Evolutionary conservation across 179 eudicot genomes (phyloP).

Genomic region (Beta corolliflora): DNA sequence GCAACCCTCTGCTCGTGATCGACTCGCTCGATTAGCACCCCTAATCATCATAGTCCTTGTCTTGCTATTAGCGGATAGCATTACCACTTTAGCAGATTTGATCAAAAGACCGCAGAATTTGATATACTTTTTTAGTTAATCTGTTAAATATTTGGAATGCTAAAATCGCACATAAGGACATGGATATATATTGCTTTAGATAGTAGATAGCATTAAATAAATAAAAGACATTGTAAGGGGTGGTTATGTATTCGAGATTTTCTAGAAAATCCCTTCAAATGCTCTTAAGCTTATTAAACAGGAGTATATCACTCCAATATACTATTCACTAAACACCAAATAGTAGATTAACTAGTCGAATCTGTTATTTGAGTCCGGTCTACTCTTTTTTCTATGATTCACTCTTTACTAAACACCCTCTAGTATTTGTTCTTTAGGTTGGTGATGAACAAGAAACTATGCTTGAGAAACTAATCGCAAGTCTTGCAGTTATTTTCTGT

Average conservation of each 20-base stretch:
- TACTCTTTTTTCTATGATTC: background rate
- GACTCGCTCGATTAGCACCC: too few species aligned
- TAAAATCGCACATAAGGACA: background rate
- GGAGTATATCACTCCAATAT: background rate
- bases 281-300: background rate
- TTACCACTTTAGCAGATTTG: background rate
- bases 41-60: background rate
- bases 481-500: background rate
- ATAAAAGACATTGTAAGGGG: background rate
- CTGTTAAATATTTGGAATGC: background rate
- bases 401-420: background rate
- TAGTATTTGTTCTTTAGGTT: background rate
- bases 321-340: background rate
- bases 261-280: background rate
- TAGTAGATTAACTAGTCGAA: background rate
- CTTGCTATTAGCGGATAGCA: background rate
- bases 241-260: background rate
- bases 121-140: background rate
- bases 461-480: background rate
- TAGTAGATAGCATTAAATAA: background rate
- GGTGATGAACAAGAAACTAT: background rate
- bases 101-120: background rate
- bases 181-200: background rate
- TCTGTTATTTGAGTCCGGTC: background rate
- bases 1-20: too few species aligned